These are phyloP conservation scores for Rhizopogon sp. DNA, from an alignment of 768 basidiomycete species.

Conservation along the genomic window DNA sequence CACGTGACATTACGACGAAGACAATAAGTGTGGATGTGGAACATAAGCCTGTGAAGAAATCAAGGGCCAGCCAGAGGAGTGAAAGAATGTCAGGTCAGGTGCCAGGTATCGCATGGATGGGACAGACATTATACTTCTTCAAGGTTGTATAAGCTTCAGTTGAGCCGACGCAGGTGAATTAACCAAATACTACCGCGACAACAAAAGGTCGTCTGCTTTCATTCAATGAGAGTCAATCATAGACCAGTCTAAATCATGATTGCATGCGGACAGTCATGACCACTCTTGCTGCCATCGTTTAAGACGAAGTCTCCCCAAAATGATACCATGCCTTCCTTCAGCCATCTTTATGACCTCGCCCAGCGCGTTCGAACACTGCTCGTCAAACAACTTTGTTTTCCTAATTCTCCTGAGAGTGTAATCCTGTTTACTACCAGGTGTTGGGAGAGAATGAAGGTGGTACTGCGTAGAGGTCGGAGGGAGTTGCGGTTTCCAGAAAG, in stretches of 20 bases:
- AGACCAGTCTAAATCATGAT: not conserved
- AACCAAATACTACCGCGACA: not conserved
- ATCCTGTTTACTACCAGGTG: conserved; percentile 9
- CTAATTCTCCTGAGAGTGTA: conserved; percentile 14
- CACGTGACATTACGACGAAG: not conserved
- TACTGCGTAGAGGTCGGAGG: conserved; percentile 14
- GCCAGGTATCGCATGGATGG: not conserved
- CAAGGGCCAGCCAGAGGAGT: conserved; percentile 3
- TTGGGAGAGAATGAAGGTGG: conserved; percentile 10
- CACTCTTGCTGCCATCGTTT: conserved; percentile 19
- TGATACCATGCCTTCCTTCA: conserved; percentile 49
- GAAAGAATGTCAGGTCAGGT: not conserved
- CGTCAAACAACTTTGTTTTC: conserved; percentile 26
- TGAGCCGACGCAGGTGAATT: not conserved
- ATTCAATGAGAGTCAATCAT: not conserved
- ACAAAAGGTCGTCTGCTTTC: not conserved
- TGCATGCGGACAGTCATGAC: not conserved
- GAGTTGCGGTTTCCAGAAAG: conserved; percentile 37
- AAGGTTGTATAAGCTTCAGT: not conserved
- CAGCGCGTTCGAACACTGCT: conserved; percentile 41
- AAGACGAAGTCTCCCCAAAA: conserved; percentile 41
- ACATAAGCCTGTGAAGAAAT: conserved; percentile 13
- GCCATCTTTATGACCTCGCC: conserved; percentile 55
- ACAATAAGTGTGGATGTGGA: not conserved
- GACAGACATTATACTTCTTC: not conserved